Conservation (phyloP, 2,329 filamentous ascomycete species). For the Arthrobotrys musiformis region DNA sequence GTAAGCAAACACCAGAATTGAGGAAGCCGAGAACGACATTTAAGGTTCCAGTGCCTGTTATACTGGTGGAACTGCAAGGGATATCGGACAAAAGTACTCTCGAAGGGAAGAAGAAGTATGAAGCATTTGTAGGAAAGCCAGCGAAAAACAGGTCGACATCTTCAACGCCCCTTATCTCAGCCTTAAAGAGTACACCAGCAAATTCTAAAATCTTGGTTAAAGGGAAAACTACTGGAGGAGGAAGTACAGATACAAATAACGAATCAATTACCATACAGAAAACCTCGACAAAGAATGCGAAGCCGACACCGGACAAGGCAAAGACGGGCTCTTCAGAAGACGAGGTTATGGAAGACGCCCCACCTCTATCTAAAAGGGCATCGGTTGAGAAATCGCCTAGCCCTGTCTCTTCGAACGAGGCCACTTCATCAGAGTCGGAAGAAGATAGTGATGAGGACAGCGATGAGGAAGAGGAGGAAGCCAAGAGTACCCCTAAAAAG, state of each 20-base stretch:
- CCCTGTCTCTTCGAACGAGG: constrained; percentile 8
- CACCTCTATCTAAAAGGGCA: constrained; percentile 14
- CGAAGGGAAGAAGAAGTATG: constrained; percentile 31
- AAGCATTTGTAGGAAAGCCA: constrained; percentile 30
- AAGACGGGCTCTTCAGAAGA: constrained; percentile 17
- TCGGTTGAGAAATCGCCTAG: neutral
- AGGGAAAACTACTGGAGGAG: neutral
- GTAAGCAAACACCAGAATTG: neutral
- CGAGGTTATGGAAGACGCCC: constrained; percentile 42
- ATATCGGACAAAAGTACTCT: constrained; percentile 35
- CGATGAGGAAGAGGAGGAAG: constrained; percentile 54
- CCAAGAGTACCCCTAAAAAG: constrained; percentile 56
- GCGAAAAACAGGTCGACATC: constrained; percentile 23
- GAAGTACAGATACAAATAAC: neutral
- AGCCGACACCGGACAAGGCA: neutral
- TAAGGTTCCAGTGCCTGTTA: constrained; percentile 38
- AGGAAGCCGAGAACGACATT: constrained; percentile 48
- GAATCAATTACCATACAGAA: neutral
- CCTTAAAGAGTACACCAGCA: neutral
- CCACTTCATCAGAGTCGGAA: constrained; percentile 38
- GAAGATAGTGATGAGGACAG: constrained; percentile 46
- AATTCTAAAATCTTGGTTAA: neutral
- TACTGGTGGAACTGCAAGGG: constrained; percentile 25
- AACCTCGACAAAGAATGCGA: neutral
- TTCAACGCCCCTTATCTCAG: constrained; percentile 20